Evolutionary conservation across 371 early-diverging fungal genomes (phyloP).

Genomic region (Ordospora colligata): DNA sequence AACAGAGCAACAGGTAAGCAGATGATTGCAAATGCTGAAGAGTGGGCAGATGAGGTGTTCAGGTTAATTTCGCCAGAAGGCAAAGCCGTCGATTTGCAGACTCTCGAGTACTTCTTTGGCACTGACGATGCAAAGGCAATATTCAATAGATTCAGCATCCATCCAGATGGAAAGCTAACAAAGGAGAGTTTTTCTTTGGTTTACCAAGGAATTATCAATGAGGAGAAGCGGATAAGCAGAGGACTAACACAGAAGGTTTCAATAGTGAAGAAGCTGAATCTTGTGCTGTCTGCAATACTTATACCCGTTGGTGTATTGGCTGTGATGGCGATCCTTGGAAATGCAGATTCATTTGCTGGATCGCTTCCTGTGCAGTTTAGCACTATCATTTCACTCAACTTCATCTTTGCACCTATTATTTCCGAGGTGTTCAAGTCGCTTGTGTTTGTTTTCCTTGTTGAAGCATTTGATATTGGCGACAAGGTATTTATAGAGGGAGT

Average conservation of each 20-base stretch:
- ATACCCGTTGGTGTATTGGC: conserved; percentile 7
- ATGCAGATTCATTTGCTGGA: neutral
- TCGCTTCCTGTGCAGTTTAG: conserved; percentile 13
- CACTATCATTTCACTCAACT: conserved; percentile 25
- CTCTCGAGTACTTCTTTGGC: conserved; percentile 19
- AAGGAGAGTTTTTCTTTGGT: conserved; percentile 20
- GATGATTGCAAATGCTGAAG: neutral
- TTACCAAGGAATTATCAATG: conserved; percentile 30
- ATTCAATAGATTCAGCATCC: conserved; percentile 14
- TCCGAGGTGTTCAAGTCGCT: conserved; percentile 41
- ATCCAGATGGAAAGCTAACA: conserved; percentile 14
- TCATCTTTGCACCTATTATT: conserved; percentile 39
- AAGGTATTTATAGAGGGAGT: conserved; percentile 29
- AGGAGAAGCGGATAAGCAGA: conserved; percentile 24
- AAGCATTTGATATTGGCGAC: conserved; percentile 57
- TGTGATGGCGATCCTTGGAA: neutral
- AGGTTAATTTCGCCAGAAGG: neutral
- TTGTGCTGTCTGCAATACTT: conserved; percentile 1
- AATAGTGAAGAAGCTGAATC: conserved; percentile 22
- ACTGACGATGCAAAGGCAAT: conserved; percentile 18
- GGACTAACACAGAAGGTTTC: conserved; percentile 37
- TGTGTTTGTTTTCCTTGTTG: conserved; percentile 50
- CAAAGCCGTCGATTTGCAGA: neutral
- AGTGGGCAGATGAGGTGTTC: conserved; percentile 28
- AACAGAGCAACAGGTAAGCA: conserved; percentile 18